Conservation (phyloP, 2,329 filamentous ascomycete species). For the Nigrospora sphaerica region DNA sequence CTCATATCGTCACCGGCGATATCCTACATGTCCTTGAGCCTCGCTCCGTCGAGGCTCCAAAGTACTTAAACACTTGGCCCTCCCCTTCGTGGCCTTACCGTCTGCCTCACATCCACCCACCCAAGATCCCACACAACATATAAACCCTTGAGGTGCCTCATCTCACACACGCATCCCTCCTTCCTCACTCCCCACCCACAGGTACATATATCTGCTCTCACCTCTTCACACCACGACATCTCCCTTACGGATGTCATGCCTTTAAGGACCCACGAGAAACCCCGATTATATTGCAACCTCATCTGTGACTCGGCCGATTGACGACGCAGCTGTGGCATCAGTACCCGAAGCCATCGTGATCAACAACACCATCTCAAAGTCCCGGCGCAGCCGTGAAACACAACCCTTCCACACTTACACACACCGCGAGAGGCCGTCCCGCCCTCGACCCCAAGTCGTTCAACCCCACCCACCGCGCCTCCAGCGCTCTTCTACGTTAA, state of each 20-base stretch:
- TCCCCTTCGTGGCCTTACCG: too few relatives aligned
- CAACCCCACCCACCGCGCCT: conserved; percentile 2
- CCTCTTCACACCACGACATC: not conserved
- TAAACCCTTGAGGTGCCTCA: too few relatives aligned
- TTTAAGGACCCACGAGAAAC: conserved; percentile 1
- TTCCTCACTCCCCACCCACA: too few relatives aligned
- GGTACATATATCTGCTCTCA: too few relatives aligned
- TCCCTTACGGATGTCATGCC: conserved; percentile 6
- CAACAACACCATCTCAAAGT: conserved; percentile 5
- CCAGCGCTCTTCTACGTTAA: conserved; percentile 2
- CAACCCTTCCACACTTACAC: not conserved
- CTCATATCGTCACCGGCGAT: too few relatives aligned
- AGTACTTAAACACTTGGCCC: too few relatives aligned
- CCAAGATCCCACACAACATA: too few relatives aligned
- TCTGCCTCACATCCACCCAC: too few relatives aligned
- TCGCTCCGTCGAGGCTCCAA: too few relatives aligned
- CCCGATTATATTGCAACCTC: conserved; percentile 1
- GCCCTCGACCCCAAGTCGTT: conserved; percentile 2
- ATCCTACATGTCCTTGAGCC: too few relatives aligned
- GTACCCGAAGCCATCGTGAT: conserved; percentile 3
- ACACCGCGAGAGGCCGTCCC: not conserved
- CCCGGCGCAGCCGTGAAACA: conserved; percentile 1
- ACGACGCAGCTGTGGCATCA: conserved; percentile 5
- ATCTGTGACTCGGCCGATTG: conserved; percentile 6
- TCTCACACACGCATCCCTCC: too few relatives aligned